Base-by-base conservation (phyloP, 768 basidiomycete genomes). In the Lentinula raphanica region DNA sequence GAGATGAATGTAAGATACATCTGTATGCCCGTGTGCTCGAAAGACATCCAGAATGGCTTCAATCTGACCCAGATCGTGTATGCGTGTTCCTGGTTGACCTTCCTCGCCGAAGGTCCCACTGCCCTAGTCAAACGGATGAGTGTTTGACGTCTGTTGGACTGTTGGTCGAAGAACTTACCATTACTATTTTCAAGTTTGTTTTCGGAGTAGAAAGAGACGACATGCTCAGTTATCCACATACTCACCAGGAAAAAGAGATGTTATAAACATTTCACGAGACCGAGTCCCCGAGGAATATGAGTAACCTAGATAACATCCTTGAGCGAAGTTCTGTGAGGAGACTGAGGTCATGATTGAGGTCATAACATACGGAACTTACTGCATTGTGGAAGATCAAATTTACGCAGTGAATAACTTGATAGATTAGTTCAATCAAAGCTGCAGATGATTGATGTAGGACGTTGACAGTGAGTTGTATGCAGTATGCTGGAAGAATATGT, bases 1-100 rank as follows among this genome's bases (percentile, higher is more conserved):
- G 9, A 13, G 12, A 3, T 5, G 4, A 17, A 35, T 17, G 3
- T n/a, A 4, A 29, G 48, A 17, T 36, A 54, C 74, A 67, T 82
- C 80, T 54, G 65, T 67, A 65, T 82, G 80, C 0, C 81, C 81
- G 51, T 76, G 75, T 0, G 64, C 59, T 46, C 74, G 71, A 63
- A 81, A 78, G 28, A 75, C 64, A 62, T 81, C 79, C 29, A 83
- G 68, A 60, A 79, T 72, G 9, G 23, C 58, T 13, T 59, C 63
- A 27, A 64, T 31, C 23, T 57, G 54, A 29, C 60, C 49, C n/a
- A 53, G 7, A 6, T 62, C 58, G 51, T 58, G 38, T n/a, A 64
- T 59, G 17, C 58, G 48, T 5, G 38, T 48, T 2, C 55, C 55
- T 3, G 54, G 46, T 17, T 15, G 54, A 1, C 61, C 63, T 8